These are phyloP conservation scores for Vanrija pseudolonga DNA, from an alignment of 1,284 basidiomycete species.

Conservation along the genomic window DNA sequence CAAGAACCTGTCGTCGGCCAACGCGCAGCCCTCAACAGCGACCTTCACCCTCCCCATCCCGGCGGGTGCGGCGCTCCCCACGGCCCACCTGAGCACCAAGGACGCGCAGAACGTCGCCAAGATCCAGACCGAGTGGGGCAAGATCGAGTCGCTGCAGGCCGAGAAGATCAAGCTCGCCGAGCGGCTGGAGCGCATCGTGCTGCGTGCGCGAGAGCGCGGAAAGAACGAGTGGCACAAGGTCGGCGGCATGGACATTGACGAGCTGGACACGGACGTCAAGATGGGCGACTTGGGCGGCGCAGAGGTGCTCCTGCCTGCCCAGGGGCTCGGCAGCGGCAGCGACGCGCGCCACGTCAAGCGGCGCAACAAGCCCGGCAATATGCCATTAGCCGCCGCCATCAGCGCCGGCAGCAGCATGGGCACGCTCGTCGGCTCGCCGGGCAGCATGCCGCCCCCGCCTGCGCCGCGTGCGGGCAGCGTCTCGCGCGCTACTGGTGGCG, in stretches of 20 bases:
- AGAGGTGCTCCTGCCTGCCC: conserved; percentile 36
- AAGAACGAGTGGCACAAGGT: conserved; percentile 43
- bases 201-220: conserved; percentile 39
- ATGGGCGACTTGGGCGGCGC: conserved; percentile 35
- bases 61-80: conserved; percentile 29
- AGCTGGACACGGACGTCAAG: conserved; percentile 20
- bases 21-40: conserved; percentile 7
- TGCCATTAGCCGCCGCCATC: conserved; percentile 8
- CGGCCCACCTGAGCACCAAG: conserved; percentile 36
- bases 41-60: conserved; percentile 30
- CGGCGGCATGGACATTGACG: conserved; percentile 43
- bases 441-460: conserved; percentile 7
- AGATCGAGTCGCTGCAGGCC: conserved; percentile 57
- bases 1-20: conserved; percentile 16
- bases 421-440: not conserved
- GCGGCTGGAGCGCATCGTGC: conserved; percentile 42
- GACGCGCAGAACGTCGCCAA: conserved; percentile 43
- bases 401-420: conserved; percentile 5
- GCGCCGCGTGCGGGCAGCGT: conserved; percentile 3
- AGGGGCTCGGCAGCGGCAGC: conserved; percentile 34
- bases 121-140: conserved; percentile 45
- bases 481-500: not conserved
- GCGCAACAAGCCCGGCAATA: conserved; percentile 4
- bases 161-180: conserved; percentile 47
- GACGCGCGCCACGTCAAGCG: conserved; percentile 10